Percentiles rank a stretch among this genome's conserved stretches.
Evolutionary conservation across 768 basidiomycete genomes (phyloP).

Genomic region (Boletales sp.): DNA sequence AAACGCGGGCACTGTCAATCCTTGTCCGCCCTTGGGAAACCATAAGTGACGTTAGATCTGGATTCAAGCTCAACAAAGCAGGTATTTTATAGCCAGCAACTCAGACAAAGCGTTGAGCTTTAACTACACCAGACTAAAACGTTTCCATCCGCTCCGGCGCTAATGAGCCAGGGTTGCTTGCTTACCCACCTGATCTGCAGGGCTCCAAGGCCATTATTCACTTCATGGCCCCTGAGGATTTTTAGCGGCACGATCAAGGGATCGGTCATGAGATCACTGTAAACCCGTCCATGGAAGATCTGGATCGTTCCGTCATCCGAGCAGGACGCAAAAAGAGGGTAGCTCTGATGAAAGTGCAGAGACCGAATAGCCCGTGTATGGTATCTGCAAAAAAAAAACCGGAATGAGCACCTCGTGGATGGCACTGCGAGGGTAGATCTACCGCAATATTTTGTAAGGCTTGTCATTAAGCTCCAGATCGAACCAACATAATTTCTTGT

Average conservation of each 20-base stretch:
- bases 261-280: constrained; percentile 93
- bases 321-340: constrained; percentile 94
- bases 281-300: constrained; percentile 93
- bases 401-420: constrained; percentile 10
- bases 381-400: constrained; percentile 51
- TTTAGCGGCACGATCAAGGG: constrained; percentile 97
- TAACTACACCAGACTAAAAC: constrained; percentile 86
- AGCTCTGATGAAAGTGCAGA: constrained; percentile 88
- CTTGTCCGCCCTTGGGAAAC: no score
- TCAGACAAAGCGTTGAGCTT: constrained; percentile 30
- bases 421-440: constrained; percentile 4
- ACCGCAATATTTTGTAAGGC: constrained; percentile 96
- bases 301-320: constrained; percentile 98
- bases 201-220: constrained; percentile 86
- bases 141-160: constrained; percentile 89
- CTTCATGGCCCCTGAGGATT: constrained; percentile 87
- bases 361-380: constrained; percentile 92
- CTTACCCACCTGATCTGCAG: constrained; percentile 87
- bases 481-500: constrained; percentile 98
- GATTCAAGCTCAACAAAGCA: constrained; percentile 23
- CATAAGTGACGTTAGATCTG: background rate
- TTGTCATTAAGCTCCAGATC: constrained; percentile 95
- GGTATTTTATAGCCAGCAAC: constrained; percentile 21
- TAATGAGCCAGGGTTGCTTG: constrained; percentile 89
- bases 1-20: no score